phyloP scores from a whole-genome alignment of 148 eudicot species.

The Cornus suecica region DNA sequence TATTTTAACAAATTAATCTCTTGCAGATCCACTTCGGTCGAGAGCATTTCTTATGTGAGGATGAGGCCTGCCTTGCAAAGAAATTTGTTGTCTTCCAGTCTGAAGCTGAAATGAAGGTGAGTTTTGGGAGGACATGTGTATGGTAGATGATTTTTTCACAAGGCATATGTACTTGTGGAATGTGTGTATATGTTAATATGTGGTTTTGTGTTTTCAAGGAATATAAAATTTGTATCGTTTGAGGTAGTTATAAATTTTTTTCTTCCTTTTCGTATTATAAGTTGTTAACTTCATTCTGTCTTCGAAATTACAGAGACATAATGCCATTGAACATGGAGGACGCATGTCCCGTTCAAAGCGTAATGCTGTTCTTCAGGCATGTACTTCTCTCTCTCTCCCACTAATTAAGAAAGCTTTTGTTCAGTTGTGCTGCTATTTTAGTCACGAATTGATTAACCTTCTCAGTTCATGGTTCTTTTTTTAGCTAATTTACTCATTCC shows the following conservation, averaged over 20 bases:
- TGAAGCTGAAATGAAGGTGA: conserved; percentile 86
- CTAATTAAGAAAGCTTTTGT: neutral
- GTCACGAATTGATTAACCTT: neutral
- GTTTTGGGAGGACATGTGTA: conserved; percentile 11
- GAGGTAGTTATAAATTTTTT: neutral
- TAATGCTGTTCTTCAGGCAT: conserved; percentile 84
- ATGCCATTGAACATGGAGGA: conserved; percentile 93
- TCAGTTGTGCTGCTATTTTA: neutral
- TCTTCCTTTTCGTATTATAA: neutral
- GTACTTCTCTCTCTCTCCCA: neutral
- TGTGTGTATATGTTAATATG: neutral
- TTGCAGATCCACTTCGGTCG: conserved; percentile 76
- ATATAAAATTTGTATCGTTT: neutral
- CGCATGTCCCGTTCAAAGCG: conserved; percentile 94
- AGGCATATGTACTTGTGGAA: too few species aligned
- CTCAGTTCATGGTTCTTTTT: neutral
- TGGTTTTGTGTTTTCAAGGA: neutral
- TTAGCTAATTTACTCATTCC: neutral
- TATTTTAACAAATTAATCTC: conserved; percentile 3
- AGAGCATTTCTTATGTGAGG: conserved; percentile 82
- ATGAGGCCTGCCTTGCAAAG: conserved; percentile 81
- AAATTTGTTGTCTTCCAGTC: conserved; percentile 78
- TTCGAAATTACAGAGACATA: conserved; percentile 65
- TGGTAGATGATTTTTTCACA: neutral
- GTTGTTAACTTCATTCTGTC: neutral